Evolutionary conservation across 768 basidiomycete genomes (phyloP).

Genomic region (Pulveroboletus sp.): DNA sequence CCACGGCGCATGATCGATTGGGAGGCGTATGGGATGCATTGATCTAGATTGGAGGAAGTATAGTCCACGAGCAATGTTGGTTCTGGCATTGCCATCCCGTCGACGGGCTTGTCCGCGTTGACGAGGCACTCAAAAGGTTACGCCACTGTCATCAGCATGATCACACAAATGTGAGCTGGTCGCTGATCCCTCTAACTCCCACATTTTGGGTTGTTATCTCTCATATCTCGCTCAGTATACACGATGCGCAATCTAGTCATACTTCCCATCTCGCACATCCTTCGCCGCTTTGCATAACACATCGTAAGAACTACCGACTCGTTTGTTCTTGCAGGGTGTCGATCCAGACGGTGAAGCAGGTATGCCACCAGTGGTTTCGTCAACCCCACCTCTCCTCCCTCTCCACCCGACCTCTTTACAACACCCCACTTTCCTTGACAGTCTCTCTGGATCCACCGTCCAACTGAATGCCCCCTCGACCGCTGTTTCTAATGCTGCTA

Average conservation of each 20-base stretch:
- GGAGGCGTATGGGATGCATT: constrained; percentile 24
- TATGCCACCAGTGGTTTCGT: constrained; percentile 15
- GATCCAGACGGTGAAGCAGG: constrained; percentile 54
- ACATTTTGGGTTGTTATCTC: neutral
- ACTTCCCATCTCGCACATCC: neutral
- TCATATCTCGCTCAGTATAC: constrained; percentile 5
- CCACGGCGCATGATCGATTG: constrained; percentile 33
- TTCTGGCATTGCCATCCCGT: neutral
- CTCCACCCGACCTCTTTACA: constrained; percentile 13
- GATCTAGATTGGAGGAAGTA: constrained; percentile 1
- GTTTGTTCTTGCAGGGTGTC: constrained; percentile 29
- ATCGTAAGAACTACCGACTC: neutral
- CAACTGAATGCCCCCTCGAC: constrained; percentile 48
- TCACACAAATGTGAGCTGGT: neutral
- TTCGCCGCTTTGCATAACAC: neutral
- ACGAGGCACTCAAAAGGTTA: neutral
- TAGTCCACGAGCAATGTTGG: neutral
- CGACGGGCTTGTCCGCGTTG: neutral
- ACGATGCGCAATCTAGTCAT: constrained; percentile 9
- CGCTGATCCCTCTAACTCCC: neutral
- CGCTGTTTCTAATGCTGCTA: constrained; percentile 29
- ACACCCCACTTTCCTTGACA: constrained; percentile 47
- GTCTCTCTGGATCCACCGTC: constrained; percentile 50
- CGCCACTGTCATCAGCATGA: neutral
- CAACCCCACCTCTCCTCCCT: neutral